phyloP scores from a whole-genome alignment of 208 protist species.

The Kentomonas sorsogonicus region DNA sequence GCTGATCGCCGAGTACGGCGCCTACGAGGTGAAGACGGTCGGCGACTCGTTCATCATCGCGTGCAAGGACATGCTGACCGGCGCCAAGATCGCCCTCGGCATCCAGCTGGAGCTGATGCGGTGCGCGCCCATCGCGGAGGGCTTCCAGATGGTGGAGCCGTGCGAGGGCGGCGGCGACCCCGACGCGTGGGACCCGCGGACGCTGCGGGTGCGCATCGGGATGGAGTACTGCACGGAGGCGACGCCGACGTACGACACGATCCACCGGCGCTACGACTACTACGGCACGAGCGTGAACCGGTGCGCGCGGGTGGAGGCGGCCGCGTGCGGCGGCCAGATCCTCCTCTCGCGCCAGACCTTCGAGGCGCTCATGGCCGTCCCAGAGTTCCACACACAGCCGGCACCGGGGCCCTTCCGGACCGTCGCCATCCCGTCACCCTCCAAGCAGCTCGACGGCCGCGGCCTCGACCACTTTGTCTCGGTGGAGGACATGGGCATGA shows the following conservation, averaged over 20 bases:
- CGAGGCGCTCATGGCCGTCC: conserved; percentile 48
- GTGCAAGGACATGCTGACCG: conserved; percentile 44
- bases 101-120: conserved; percentile 76
- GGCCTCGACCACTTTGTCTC: conserved; percentile 57
- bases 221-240: conserved; percentile 73
- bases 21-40: conserved; percentile 79
- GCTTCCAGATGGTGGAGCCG: conserved; percentile 50
- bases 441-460: conserved; percentile 20
- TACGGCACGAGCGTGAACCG: conserved; percentile 84
- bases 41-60: conserved; percentile 85
- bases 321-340: conserved; percentile 77
- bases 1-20: conserved; percentile 57
- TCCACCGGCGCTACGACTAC: conserved; percentile 82
- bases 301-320: conserved; percentile 62
- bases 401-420: conserved; percentile 30
- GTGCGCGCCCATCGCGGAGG: conserved; percentile 35
- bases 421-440: conserved; percentile 24
- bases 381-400: conserved; percentile 52
- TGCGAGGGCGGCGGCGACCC: conserved; percentile 44
- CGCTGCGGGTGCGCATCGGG: conserved; percentile 57
- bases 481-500: conserved; percentile 40
- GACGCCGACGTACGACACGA: conserved; percentile 48
- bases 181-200: conserved; percentile 26
- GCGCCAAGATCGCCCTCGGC: conserved; percentile 55
- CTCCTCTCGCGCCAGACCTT: conserved; percentile 62